Evolutionary conservation across 768 basidiomycete species (phyloP), one percentile per base, ranked within the genome.

Genomic region (Sporobolomyces phaffii): DNA sequence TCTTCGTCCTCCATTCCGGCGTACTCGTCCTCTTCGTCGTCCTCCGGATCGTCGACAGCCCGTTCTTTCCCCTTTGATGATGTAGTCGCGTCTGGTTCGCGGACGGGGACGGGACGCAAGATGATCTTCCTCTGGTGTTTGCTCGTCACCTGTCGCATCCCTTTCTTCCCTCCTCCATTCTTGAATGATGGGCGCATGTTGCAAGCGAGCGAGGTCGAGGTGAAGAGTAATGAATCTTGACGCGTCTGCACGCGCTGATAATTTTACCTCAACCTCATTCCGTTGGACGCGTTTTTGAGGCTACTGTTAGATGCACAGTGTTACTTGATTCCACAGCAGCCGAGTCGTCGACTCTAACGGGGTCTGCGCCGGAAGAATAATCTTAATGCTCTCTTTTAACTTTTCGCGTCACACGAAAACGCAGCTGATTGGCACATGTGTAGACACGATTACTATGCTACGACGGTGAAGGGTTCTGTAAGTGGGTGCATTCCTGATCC

Each of bases 121-220:
- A n/a, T 47, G 40, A 58, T 28, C 38, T 68, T 62, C 56, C 29
- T 43, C 31, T 68, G 66, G 6, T 58, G 56, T 38, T 68, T 68
- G 33, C 47, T 18, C 3, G 56, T 68, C 41, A 57, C 66, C 26
- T 68, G 66, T 17, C 66, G 60, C 15, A 58, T 56, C 14, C 66
- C 66, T 33, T 62, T 62, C 61, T 62, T 68, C 33, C 66, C 66
- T n/a, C 61, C 66, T 15, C 40, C n/a, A 29, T 20, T 26, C 22
- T 62, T 58, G 56, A 58, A 51, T 34, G 50, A 31, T 20, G 40
- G 54, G 26, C 54, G 56, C 56, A 58, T 58, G 40, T n/a, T 26
- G 50, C 22, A 5, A 10, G 10, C 6, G 24, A 26, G 48, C 6
- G 48, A 49, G 24, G 26, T 43, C 7, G 40, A 31, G 26, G 26